Evolutionary conservation across 148 eudicot genomes (phyloP).

Genomic region (Rhododendron ferrugineum): DNA sequence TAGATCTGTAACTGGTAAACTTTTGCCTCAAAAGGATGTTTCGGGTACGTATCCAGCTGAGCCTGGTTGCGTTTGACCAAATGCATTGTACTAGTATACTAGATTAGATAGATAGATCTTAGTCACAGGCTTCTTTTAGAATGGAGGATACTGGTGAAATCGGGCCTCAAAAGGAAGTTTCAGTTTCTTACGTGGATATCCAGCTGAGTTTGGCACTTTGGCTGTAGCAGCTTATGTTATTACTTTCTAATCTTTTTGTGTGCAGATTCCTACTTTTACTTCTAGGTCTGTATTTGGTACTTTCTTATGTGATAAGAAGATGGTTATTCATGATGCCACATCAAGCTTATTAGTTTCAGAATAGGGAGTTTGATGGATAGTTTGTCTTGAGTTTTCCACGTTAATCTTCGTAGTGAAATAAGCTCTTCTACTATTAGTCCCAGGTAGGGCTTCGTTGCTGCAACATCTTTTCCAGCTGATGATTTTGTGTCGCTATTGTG

Average conservation of each 20-base stretch:
- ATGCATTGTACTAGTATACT: neutral
- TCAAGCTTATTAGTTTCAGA: neutral
- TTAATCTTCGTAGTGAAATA: neutral
- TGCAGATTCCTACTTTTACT: neutral
- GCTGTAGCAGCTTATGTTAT: neutral
- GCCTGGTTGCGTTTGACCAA: neutral
- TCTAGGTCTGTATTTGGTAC: neutral
- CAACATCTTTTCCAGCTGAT: neutral
- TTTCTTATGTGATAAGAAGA: neutral
- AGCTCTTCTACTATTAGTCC: neutral
- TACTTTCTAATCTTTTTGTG: neutral
- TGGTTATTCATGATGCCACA: neutral
- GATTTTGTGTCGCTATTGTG: neutral
- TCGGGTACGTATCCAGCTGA: neutral
- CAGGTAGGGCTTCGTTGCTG: neutral
- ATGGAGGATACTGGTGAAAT: neutral
- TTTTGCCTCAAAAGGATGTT: no score
- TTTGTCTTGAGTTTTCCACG: neutral
- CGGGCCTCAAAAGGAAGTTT: neutral
- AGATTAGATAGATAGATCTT: neutral
- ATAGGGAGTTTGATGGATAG: neutral
- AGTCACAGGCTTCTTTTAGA: neutral
- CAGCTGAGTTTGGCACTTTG: neutral
- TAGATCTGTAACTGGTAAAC: neutral
- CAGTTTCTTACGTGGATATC: neutral